Evolutionary conservation across 805 yeast genomes (phyloP).

Genomic region (Teunomyces pallodes): DNA sequence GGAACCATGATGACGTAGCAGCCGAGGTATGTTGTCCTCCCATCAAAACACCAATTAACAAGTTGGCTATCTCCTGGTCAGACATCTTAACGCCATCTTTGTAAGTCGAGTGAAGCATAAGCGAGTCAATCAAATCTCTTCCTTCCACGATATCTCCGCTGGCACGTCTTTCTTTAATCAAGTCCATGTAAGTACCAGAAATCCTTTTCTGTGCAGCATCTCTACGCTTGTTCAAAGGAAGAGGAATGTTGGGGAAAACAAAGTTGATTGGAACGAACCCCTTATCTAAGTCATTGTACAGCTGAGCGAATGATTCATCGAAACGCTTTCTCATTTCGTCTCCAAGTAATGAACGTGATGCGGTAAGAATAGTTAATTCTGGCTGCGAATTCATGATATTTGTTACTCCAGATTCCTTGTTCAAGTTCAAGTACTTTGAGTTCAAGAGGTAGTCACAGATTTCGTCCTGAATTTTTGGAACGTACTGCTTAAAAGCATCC

Average conservation of each 20-base stretch:
- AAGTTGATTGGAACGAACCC: slow-evolving; percentile 95
- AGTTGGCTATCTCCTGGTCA: slow-evolving; percentile 89
- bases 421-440: slow-evolving; percentile 46
- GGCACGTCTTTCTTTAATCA: slow-evolving; percentile 70
- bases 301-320: slow-evolving; percentile 76
- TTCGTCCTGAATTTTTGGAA: slow-evolving; percentile 83
- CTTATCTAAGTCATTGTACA: slow-evolving; percentile 88
- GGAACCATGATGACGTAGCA: slow-evolving; percentile 91
- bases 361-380: slow-evolving; percentile 93
- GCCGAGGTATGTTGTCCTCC: slow-evolving; percentile 99
- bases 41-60: slow-evolving; percentile 93
- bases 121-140: slow-evolving; percentile 78
- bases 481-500: slow-evolving; percentile 79
- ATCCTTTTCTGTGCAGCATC: slow-evolving; percentile 83
- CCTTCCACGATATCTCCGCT: slow-evolving; percentile 69
- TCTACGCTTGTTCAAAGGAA: slow-evolving; percentile 77
- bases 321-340: slow-evolving; percentile 83
- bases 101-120: slow-evolving; percentile 77
- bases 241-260: slow-evolving; percentile 90
- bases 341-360: slow-evolving; percentile 87
- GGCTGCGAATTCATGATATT: slow-evolving; percentile 83
- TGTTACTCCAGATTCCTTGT: slow-evolving; percentile 43
- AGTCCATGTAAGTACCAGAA: slow-evolving; percentile 72
- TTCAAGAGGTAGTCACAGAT: slow-evolving; percentile 58
- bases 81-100: slow-evolving; percentile 93